phyloP scores from a whole-genome alignment of 331 rosid genomes.

The Malus hybrid region DNA sequence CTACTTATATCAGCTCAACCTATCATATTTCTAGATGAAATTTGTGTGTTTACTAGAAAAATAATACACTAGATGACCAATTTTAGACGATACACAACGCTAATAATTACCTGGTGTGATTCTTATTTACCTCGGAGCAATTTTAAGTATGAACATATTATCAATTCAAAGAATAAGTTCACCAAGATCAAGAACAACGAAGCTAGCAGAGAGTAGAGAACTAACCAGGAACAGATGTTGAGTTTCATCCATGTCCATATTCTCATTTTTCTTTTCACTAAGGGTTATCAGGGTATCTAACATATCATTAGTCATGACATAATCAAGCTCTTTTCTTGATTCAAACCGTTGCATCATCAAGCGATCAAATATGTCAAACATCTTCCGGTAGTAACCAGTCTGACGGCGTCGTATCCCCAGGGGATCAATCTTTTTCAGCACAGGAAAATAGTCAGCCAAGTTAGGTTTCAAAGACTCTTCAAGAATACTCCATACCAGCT shows the following conservation, averaged over 20 bases:
- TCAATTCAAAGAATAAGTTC: too few relatives aligned
- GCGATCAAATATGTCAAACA: slow-evolving; percentile 5
- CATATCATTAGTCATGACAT: neutral
- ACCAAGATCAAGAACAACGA: too few relatives aligned
- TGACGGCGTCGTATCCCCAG: neutral
- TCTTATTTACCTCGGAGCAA: too few relatives aligned
- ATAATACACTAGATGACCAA: too few relatives aligned
- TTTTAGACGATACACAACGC: too few relatives aligned
- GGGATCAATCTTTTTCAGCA: slow-evolving; percentile 7
- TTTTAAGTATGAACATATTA: too few relatives aligned
- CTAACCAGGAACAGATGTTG: neutral
- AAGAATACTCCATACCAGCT: neutral
- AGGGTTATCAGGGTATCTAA: neutral
- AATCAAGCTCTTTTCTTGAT: neutral
- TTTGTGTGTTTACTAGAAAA: too few relatives aligned
- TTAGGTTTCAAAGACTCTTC: slow-evolving; percentile 1
- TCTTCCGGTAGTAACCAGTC: neutral
- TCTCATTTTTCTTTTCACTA: neutral
- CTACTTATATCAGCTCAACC: too few relatives aligned
- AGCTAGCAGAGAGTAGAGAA: too few relatives aligned
- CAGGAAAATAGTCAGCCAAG: slow-evolving; percentile 11
- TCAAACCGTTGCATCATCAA: neutral
- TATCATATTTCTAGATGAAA: too few relatives aligned
- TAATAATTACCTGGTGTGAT: too few relatives aligned
- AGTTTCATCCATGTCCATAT: neutral